Evolutionary conservation across 2,329 filamentous ascomycete genomes (phyloP).

Genomic region (Calonectria hongkongensis): DNA sequence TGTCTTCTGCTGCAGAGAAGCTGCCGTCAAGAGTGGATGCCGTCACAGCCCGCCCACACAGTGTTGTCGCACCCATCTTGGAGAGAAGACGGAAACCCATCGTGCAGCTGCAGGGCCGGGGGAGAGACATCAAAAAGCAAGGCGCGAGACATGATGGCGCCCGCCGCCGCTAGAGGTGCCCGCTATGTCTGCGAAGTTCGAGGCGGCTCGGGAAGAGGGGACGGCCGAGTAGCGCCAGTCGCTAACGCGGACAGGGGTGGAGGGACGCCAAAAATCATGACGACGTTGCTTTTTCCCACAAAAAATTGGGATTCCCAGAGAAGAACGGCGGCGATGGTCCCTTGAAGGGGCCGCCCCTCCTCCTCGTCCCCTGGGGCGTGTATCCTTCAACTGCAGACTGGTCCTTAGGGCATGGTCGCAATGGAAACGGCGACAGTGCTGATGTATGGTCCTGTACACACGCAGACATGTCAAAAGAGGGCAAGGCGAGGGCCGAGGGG

Average conservation of each 20-base stretch:
- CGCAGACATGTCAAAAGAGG: slow-evolving; percentile 21
- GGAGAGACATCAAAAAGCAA: slow-evolving; percentile 38
- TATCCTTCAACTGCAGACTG: slow-evolving; percentile 40
- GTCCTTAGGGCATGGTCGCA: slow-evolving; percentile 52
- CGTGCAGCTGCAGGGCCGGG: slow-evolving; percentile 46
- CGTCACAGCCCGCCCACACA: slow-evolving; percentile 31
- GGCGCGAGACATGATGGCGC: slow-evolving; percentile 31
- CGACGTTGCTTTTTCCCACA: slow-evolving; percentile 51
- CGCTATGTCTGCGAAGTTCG: slow-evolving; percentile 44
- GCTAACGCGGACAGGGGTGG: slow-evolving; percentile 42
- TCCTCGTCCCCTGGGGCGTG: slow-evolving; percentile 24
- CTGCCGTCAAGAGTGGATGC: slow-evolving; percentile 31
- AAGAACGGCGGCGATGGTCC: slow-evolving; percentile 32
- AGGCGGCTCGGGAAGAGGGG: slow-evolving; percentile 48
- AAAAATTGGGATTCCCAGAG: slow-evolving; percentile 38
- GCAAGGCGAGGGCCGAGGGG: slow-evolving; percentile 42
- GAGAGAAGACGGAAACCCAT: slow-evolving; percentile 49
- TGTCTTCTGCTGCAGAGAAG: slow-evolving; percentile 31
- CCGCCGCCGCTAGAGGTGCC: slow-evolving; percentile 26
- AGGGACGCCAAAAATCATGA: slow-evolving; percentile 28
- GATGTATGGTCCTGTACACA: slow-evolving; percentile 34
- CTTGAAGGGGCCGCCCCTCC: slow-evolving; percentile 12
- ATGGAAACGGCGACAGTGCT: slow-evolving; percentile 42
- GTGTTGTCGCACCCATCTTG: slow-evolving; percentile 39
- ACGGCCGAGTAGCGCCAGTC: slow-evolving; percentile 48